Evolutionary conservation across 129 eudicot genomes (phyloP).

Genomic region (Flaveria linearis): DNA sequence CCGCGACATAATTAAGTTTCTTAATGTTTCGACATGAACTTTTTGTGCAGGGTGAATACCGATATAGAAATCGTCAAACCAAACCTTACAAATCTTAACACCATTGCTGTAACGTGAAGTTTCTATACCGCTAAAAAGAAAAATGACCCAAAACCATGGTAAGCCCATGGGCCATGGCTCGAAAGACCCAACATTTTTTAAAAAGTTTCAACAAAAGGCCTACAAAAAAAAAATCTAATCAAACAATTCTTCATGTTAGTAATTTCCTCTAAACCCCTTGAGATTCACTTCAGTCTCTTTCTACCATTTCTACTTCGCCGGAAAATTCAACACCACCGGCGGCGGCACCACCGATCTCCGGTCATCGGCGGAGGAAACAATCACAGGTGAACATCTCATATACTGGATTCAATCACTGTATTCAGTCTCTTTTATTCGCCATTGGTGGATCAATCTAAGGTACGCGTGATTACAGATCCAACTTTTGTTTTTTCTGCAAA

Average conservation of each 20-base stretch:
- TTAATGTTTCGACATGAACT: no score
- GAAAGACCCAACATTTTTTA: no score
- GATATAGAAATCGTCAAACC: no score
- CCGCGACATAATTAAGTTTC: no score
- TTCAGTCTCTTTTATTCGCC: background rate
- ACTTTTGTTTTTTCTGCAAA: background rate
- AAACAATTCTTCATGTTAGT: background rate
- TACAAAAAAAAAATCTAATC: background rate
- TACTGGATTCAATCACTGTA: background rate
- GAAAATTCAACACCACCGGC: conserved; percentile 29
- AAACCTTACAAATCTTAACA: no score
- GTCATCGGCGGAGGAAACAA: conserved; percentile 6
- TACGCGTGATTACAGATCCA: conserved; percentile 28
- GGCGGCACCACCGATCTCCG: background rate
- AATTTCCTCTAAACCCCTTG: conserved; percentile 8
- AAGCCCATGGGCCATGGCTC: no score
- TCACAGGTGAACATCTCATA: conserved; percentile 3
- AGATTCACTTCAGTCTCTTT: conserved; percentile 17
- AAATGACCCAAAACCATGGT: no score
- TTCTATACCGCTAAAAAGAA: no score
- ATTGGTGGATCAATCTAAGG: conserved; percentile 33
- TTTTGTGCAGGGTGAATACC: no score
- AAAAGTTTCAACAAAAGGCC: no score
- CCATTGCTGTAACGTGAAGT: no score
- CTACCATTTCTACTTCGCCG: conserved; percentile 24